Evolutionary conservation across 805 yeast species (phyloP).

Genomic region (Candida maesae): DNA sequence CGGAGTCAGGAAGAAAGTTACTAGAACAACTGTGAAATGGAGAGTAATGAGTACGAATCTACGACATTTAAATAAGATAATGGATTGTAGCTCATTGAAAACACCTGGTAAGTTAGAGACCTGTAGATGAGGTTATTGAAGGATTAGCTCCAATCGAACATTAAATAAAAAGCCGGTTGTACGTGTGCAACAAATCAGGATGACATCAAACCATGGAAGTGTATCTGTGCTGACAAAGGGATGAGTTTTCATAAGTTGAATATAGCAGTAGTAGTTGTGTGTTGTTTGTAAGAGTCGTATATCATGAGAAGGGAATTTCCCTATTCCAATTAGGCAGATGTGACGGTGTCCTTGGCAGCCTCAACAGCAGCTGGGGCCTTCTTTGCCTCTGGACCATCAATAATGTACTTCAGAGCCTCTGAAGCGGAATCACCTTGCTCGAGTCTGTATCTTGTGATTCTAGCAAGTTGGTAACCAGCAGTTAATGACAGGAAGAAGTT

Average conservation of each 20-base stretch:
- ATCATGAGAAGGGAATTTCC: not conserved
- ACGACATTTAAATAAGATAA: not conserved
- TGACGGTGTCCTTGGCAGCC: slow-evolving; percentile 10
- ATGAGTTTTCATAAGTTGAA: not conserved
- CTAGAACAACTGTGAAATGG: slow-evolving; percentile 1
- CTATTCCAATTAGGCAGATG: slow-evolving; percentile 5
- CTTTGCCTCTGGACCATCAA: slow-evolving; percentile 38
- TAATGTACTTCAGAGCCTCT: slow-evolving; percentile 56
- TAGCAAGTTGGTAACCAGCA: slow-evolving; percentile 76
- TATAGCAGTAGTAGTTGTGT: not conserved
- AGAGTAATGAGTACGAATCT: not conserved
- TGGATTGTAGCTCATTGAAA: not conserved
- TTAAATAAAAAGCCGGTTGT: not conserved
- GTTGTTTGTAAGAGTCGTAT: not conserved
- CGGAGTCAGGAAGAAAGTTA: slow-evolving; percentile 5
- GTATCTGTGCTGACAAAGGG: not conserved
- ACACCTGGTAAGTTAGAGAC: not conserved
- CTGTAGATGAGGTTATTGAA: too few species aligned
- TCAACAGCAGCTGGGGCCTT: not conserved
- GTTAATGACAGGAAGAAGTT: slow-evolving; percentile 90
- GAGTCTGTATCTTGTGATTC: slow-evolving; percentile 67
- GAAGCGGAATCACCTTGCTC: slow-evolving; percentile 56
- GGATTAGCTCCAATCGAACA: not conserved
- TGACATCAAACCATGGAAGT: too few species aligned
- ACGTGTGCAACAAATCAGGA: not conserved